These are phyloP conservation scores for Yamadazyma philogaea DNA, from an alignment of 805 yeast genomes.

Conservation along the genomic window DNA sequence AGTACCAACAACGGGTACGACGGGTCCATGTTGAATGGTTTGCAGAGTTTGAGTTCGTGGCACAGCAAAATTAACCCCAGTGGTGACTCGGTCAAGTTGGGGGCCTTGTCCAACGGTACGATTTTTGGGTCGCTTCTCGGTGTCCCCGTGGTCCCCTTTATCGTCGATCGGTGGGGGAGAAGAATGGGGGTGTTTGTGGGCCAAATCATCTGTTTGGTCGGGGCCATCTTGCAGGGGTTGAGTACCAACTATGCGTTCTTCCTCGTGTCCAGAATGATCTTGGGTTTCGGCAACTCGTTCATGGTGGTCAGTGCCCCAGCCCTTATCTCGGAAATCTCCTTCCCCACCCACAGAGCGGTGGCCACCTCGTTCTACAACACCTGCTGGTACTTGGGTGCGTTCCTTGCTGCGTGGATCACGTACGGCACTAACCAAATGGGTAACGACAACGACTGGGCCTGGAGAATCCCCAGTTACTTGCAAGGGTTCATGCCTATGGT, in stretches of 20 bases:
- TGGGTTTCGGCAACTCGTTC: slow-evolving; percentile 46
- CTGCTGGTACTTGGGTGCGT: slow-evolving; percentile 54
- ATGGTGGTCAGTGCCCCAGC: slow-evolving; percentile 47
- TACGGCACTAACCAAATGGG: slow-evolving; percentile 38
- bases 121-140: slow-evolving; percentile 39
- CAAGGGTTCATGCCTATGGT: slow-evolving; percentile 48
- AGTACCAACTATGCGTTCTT: slow-evolving; percentile 37
- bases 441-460: slow-evolving; percentile 33
- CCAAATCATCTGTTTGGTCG: slow-evolving; percentile 24
- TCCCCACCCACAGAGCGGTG: slow-evolving; percentile 43
- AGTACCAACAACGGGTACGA: slow-evolving; percentile 50
- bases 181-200: slow-evolving; percentile 27
- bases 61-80: slow-evolving; percentile 36
- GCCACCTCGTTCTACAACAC: slow-evolving; percentile 47
- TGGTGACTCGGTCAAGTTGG: slow-evolving; percentile 31
- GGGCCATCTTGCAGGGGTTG: slow-evolving; percentile 36
- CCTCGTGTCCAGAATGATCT: slow-evolving; percentile 43
- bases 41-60: slow-evolving; percentile 47
- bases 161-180: slow-evolving; percentile 41
- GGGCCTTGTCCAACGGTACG: slow-evolving; percentile 42
- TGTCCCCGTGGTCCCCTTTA: slow-evolving; percentile 24
- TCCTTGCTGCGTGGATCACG: slow-evolving; percentile 50
- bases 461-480: slow-evolving; percentile 55
- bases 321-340: slow-evolving; percentile 49
- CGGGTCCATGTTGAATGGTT: slow-evolving; percentile 49